Percentiles rank a stretch among this genome's conserved stretches.
Evolutionary conservation across 345 rosid species (phyloP).

Genomic region (Syzygium oleosum): DNA sequence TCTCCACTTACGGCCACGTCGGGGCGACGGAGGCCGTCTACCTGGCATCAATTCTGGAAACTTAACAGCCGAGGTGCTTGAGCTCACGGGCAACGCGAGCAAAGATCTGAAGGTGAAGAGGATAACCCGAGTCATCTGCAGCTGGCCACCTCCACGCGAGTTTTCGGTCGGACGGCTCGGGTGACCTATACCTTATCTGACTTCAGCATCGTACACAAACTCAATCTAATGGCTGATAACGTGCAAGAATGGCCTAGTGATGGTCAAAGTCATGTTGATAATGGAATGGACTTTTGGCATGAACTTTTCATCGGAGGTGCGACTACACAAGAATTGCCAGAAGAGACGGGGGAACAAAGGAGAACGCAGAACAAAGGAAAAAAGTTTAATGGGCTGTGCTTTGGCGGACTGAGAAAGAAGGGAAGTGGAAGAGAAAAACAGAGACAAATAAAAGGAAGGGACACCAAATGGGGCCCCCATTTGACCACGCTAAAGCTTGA

Average conservation of each 20-base stretch:
- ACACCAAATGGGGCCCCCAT: too few relatives aligned
- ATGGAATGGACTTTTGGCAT: neutral
- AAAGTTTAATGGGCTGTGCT: too few relatives aligned
- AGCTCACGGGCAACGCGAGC: conserved; percentile 67
- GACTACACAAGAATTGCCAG: neutral
- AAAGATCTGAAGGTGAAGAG: conserved; percentile 71
- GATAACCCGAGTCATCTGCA: conserved; percentile 46
- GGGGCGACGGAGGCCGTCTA: conserved; percentile 73
- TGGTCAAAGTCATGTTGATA: neutral
- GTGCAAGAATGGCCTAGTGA: neutral
- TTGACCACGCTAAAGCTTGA: too few relatives aligned
- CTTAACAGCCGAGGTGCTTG: conserved; percentile 71
- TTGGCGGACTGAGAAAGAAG: too few relatives aligned
- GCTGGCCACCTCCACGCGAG: conserved; percentile 12
- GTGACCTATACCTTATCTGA: neutral
- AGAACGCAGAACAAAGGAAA: too few relatives aligned
- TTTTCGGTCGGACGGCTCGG: too few relatives aligned
- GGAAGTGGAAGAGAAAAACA: too few relatives aligned
- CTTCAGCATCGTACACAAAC: neutral
- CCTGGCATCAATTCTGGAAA: conserved; percentile 55
- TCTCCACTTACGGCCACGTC: conserved; percentile 47
- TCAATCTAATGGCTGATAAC: neutral
- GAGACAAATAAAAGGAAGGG: too few relatives aligned
- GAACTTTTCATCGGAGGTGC: neutral
- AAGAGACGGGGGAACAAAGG: too few relatives aligned